Evolutionary conservation across 2,329 filamentous ascomycete genomes (phyloP).

Genomic region (Dactylellina drechsleri): DNA sequence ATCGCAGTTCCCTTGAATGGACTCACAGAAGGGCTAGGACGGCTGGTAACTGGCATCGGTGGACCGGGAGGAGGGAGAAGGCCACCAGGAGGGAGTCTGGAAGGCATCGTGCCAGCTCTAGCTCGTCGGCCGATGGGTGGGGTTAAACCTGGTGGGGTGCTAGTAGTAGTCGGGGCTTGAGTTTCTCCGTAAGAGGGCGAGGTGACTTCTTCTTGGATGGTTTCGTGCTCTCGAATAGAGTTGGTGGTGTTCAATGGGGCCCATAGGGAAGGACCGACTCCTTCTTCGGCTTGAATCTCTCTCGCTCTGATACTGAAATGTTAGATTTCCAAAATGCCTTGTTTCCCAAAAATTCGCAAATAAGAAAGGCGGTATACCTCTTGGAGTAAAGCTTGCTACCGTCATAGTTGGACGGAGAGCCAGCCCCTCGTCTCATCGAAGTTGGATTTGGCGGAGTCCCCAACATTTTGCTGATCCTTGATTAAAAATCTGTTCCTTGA

Average conservation of each 20-base stretch:
- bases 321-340: slow-evolving; percentile 48
- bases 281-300: slow-evolving; percentile 97
- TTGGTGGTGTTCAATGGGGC: slow-evolving; percentile 95
- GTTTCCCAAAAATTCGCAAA: slow-evolving; percentile 11
- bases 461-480: slow-evolving; percentile 55
- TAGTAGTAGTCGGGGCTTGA: slow-evolving; percentile 64
- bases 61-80: slow-evolving; percentile 65
- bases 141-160: slow-evolving; percentile 72
- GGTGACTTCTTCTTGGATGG: slow-evolving; percentile 68
- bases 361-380: slow-evolving; percentile 71
- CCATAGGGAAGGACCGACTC: slow-evolving; percentile 82
- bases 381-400: slow-evolving; percentile 86
- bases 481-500: background rate
- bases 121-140: slow-evolving; percentile 78
- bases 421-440: slow-evolving; percentile 79
- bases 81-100: slow-evolving; percentile 83
- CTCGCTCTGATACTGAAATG: slow-evolving; percentile 73
- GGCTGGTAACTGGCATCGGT: slow-evolving; percentile 78
- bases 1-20: slow-evolving; percentile 77
- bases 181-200: slow-evolving; percentile 67
- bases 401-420: slow-evolving; percentile 95
- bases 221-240: slow-evolving; percentile 84
- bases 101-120: slow-evolving; percentile 94
- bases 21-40: slow-evolving; percentile 85
- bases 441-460: slow-evolving; percentile 61